Evolutionary conservation across 2,329 filamentous ascomycete genomes (phyloP).

Genomic region (Cercospora canescens): DNA sequence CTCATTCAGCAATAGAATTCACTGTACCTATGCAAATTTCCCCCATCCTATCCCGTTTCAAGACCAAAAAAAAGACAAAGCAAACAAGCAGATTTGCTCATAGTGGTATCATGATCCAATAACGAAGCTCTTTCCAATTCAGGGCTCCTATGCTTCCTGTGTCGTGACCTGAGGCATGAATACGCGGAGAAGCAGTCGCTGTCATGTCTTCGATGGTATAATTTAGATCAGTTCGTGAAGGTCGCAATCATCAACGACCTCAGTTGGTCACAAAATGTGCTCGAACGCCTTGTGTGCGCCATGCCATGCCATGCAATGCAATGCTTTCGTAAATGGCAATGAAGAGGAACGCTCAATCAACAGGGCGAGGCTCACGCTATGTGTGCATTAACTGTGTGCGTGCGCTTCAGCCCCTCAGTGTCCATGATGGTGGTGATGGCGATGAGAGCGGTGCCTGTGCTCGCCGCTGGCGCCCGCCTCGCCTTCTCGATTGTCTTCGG

Average conservation of each 20-base stretch:
- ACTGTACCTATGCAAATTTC: background rate
- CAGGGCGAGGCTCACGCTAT: background rate
- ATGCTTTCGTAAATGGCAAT: slow-evolving; percentile 5
- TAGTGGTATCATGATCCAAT: slow-evolving; percentile 14
- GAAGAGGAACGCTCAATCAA: background rate
- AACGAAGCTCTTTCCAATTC: slow-evolving; percentile 6
- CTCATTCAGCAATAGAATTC: background rate
- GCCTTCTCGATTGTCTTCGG: slow-evolving; percentile 45
- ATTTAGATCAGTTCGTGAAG: slow-evolving; percentile 9
- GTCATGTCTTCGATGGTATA: slow-evolving; percentile 11
- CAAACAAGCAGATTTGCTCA: slow-evolving; percentile 6
- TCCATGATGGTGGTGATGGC: slow-evolving; percentile 27
- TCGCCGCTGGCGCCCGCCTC: slow-evolving; percentile 28
- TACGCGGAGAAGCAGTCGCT: slow-evolving; percentile 5
- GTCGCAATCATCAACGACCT: background rate
- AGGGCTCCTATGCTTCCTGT: slow-evolving; percentile 6
- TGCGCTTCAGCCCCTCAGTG: background rate
- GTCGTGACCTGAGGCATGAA: slow-evolving; percentile 6
- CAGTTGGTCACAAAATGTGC: background rate
- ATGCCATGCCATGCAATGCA: slow-evolving; percentile 9
- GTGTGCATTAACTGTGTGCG: background rate
- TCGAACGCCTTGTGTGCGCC: slow-evolving; percentile 6
- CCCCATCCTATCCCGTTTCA: background rate
- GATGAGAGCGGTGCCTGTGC: slow-evolving; percentile 28
- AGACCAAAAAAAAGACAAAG: background rate